phyloP scores from a whole-genome alignment of 2,329 filamentous ascomycete genomes.

The Neobulgaria alba region DNA sequence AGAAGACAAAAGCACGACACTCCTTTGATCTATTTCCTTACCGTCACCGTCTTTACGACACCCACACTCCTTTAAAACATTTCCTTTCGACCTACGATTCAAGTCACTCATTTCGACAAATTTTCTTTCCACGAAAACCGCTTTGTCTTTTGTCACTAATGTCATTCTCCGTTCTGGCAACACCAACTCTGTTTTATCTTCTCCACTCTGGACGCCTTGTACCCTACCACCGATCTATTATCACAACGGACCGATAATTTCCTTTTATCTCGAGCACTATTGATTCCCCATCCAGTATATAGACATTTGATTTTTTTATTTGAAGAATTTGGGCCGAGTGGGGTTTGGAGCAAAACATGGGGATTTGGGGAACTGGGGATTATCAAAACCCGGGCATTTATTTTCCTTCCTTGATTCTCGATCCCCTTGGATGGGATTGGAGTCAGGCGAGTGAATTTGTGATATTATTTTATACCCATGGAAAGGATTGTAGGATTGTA shows the following conservation, averaged over 20 bases:
- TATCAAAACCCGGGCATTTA: too few species aligned
- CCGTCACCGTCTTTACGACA: constrained; percentile 18
- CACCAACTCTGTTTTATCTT: too few species aligned
- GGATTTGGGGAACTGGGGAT: too few species aligned
- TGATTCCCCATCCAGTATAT: constrained; percentile 15
- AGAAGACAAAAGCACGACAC: constrained; percentile 27
- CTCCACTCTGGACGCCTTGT: too few species aligned
- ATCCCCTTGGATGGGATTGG: too few species aligned
- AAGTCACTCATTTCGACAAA: constrained; percentile 15
- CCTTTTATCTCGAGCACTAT: constrained; percentile 8
- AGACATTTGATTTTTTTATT: constrained; percentile 11
- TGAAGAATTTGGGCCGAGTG: background rate
- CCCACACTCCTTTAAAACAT: constrained; percentile 28
- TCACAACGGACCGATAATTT: constrained; percentile 5
- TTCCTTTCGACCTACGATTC: constrained; percentile 16
- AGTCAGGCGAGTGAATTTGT: too few species aligned
- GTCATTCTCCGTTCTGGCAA: background rate
- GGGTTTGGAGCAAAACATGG: too few species aligned
- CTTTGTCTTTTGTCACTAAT: constrained; percentile 11
- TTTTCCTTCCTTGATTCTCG: too few species aligned
- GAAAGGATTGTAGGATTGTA: too few species aligned
- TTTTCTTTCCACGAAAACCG: constrained; percentile 16
- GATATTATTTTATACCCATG: too few species aligned
- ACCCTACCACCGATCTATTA: too few species aligned
- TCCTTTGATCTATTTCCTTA: constrained; percentile 25